Conservation (phyloP, 202 grass and related monocot genomes). For the Alloteropsis angusta region DNA sequence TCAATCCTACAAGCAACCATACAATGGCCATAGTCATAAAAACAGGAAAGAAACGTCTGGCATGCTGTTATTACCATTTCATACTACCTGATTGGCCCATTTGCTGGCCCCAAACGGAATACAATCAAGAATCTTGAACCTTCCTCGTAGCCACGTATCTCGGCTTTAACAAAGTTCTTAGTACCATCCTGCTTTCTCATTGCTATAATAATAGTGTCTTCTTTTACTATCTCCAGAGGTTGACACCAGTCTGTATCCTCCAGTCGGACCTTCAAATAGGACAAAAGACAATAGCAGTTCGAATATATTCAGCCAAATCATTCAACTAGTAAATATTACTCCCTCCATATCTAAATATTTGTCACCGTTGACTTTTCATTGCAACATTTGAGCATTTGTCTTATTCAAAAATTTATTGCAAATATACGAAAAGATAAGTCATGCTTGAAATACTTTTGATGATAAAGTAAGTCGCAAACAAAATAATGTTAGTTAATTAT, state of each 20-base stretch:
- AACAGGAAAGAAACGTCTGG: neutral
- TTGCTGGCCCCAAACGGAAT: constrained; percentile 59
- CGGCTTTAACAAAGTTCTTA: constrained; percentile 69
- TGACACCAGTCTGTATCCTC: constrained; percentile 74
- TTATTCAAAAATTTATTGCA: too few relatives aligned
- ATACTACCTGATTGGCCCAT: constrained; percentile 79
- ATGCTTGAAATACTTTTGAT: too few relatives aligned
- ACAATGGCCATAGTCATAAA: constrained; percentile 7
- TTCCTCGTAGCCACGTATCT: constrained; percentile 92
- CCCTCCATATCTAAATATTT: too few relatives aligned
- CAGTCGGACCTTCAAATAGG: constrained; percentile 61
- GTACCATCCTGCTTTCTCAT: constrained; percentile 75
- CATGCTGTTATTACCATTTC: constrained; percentile 26
- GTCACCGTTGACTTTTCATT: too few relatives aligned
- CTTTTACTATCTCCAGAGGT: constrained; percentile 81
- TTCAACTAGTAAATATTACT: neutral
- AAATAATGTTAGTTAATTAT: too few relatives aligned
- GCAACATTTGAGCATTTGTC: too few relatives aligned
- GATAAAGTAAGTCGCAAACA: too few relatives aligned
- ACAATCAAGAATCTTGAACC: constrained; percentile 90
- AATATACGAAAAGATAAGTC: too few relatives aligned
- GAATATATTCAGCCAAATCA: constrained; percentile 2
- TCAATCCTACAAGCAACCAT: constrained; percentile 65
- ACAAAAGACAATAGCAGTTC: constrained; percentile 9
- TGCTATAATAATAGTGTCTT: constrained; percentile 78